Conservation (phyloP, 805 yeast species). For the Metschnikowia baotianmanensis region DNA sequence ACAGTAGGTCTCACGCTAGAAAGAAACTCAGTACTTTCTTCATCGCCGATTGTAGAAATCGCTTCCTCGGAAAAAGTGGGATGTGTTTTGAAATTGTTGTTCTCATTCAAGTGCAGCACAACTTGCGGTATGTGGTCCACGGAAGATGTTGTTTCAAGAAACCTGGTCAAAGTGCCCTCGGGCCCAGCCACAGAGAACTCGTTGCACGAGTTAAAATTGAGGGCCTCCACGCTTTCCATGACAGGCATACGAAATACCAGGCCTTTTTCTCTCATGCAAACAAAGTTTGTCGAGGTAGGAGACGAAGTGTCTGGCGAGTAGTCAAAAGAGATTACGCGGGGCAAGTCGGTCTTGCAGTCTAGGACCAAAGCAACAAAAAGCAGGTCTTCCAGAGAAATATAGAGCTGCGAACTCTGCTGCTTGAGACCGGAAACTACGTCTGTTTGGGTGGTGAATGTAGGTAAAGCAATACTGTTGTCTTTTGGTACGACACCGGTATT, state of each 20-base stretch:
- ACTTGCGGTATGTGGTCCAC: conserved; percentile 6
- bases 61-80: conserved; percentile 24
- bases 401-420: conserved; percentile 36
- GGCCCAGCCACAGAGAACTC: conserved; percentile 62
- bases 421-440: conserved; percentile 25
- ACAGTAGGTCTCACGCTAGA: conserved; percentile 4
- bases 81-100: conserved; percentile 2
- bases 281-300: conserved; percentile 58
- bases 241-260: conserved; percentile 79
- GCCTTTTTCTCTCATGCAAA: conserved; percentile 91
- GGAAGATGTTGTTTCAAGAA: conserved; percentile 28
- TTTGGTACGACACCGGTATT: conserved; percentile 58
- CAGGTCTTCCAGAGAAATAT: conserved; percentile 48
- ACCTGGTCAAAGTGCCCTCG: conserved; percentile 49
- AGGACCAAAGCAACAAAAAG: conserved; percentile 73
- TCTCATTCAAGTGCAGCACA: background rate
- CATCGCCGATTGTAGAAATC: conserved; percentile 33
- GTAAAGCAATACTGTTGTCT: conserved; percentile 1
- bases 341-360: conserved; percentile 73
- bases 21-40: conserved; percentile 20
- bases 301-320: conserved; percentile 58
- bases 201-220: conserved; percentile 66
- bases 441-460: conserved; percentile 14
- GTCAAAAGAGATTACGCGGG: conserved; percentile 82
- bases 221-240: conserved; percentile 58